Evolutionary conservation across 2,329 filamentous ascomycete genomes (phyloP).

Genomic region (Cladosporium oxysporum): DNA sequence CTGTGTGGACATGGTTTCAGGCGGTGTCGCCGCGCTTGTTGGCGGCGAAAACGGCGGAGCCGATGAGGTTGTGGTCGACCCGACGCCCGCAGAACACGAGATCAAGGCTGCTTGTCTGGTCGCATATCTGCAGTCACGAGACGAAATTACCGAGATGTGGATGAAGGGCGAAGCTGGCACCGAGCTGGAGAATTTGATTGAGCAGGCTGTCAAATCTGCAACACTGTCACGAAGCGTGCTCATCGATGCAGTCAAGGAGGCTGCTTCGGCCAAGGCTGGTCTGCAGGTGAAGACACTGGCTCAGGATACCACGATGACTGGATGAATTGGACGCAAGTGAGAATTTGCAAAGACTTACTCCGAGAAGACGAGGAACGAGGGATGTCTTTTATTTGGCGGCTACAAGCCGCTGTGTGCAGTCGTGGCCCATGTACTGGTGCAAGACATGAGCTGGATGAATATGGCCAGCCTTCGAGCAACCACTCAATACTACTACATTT

Average conservation of each 20-base stretch:
- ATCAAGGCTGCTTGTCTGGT: slow-evolving; percentile 85
- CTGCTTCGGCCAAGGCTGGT: slow-evolving; percentile 43
- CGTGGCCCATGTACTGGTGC: not conserved
- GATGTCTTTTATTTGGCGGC: not conserved
- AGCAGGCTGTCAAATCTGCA: slow-evolving; percentile 65
- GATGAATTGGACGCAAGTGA: slow-evolving; percentile 25
- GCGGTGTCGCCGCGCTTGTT: slow-evolving; percentile 83
- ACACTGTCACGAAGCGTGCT: slow-evolving; percentile 61
- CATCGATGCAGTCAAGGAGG: slow-evolving; percentile 62
- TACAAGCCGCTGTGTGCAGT: not conserved
- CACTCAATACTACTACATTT: not conserved
- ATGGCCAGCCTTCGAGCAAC: not conserved
- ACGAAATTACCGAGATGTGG: slow-evolving; percentile 95
- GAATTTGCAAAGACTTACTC: not conserved
- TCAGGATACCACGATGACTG: slow-evolving; percentile 35
- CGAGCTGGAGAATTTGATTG: slow-evolving; percentile 57
- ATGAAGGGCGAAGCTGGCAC: slow-evolving; percentile 69
- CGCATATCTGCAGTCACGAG: slow-evolving; percentile 79
- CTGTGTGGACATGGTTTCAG: slow-evolving; percentile 85
- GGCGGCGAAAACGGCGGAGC: slow-evolving; percentile 30
- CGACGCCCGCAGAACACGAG: slow-evolving; percentile 77
- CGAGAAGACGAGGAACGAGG: not conserved
- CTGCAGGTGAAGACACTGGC: slow-evolving; percentile 19
- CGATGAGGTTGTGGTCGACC: slow-evolving; percentile 68
- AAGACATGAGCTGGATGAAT: not conserved